These are phyloP conservation scores for Hypoxylon sp. DNA, from an alignment of 2,329 filamentous ascomycete species.

Conservation along the genomic window DNA sequence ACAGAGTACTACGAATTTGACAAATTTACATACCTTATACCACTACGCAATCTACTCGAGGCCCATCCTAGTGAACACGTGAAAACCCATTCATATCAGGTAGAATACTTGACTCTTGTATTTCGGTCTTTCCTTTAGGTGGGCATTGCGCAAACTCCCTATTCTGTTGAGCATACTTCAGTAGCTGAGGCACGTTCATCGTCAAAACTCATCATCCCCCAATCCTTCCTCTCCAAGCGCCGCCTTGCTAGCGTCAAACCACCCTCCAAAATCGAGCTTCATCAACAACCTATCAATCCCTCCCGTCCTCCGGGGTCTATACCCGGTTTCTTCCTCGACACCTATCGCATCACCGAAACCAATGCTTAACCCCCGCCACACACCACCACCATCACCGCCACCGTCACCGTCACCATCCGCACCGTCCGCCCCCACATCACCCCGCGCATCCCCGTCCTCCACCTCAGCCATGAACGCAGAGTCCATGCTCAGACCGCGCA, in stretches of 20 bases:
- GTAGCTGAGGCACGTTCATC: not conserved
- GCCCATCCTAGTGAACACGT: not conserved
- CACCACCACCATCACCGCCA: conserved; percentile 23
- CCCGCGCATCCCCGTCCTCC: conserved; percentile 54
- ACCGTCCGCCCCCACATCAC: conserved; percentile 35
- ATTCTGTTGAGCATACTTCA: not conserved
- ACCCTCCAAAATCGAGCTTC: conserved; percentile 84
- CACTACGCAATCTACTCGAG: not conserved
- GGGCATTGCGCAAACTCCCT: not conserved
- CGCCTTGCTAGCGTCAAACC: conserved; percentile 61
- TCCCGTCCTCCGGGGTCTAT: conserved; percentile 79
- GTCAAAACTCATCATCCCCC: conserved; percentile 38
- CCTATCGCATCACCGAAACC: conserved; percentile 24
- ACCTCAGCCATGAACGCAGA: conserved; percentile 62
- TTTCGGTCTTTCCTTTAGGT: not conserved
- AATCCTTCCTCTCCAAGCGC: conserved; percentile 25
- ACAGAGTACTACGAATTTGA: conserved; percentile 22
- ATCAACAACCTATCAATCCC: conserved; percentile 89
- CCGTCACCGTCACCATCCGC: conserved; percentile 29
- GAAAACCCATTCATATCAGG: not conserved
- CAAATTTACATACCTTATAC: not conserved
- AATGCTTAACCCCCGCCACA: conserved; percentile 39
- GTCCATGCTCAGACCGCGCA: conserved; percentile 64
- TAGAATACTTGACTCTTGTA: not conserved
- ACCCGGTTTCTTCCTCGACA: conserved; percentile 64